phyloP scores from a whole-genome alignment of 805 yeast species.

The Candida pseudofarinosa region DNA sequence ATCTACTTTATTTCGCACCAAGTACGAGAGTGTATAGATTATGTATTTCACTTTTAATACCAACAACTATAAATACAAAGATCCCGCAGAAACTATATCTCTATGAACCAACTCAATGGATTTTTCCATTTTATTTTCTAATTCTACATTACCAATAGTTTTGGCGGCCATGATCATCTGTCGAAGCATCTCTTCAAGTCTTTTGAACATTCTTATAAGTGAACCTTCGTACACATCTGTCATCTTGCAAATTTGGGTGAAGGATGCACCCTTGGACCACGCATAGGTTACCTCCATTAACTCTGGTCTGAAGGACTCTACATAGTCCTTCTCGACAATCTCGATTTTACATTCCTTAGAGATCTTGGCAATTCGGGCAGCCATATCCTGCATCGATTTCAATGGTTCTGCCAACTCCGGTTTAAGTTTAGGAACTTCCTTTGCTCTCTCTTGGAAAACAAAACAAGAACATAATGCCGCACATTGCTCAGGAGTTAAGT shows the following conservation, averaged over 20 bases:
- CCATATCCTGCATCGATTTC: constrained; percentile 85
- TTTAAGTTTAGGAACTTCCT: constrained; percentile 78
- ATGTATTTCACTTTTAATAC: not conserved
- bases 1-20: not conserved
- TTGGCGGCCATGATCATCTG: constrained; percentile 90
- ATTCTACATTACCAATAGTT: constrained; percentile 85
- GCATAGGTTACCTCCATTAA: constrained; percentile 95
- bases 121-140: constrained; percentile 85
- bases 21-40: not conserved
- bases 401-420: constrained; percentile 93
- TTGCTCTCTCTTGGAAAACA: constrained; percentile 94
- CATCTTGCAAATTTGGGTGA: constrained; percentile 97
- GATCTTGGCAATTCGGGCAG: constrained; percentile 82
- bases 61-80: constrained; percentile 60
- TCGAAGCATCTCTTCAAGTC: constrained; percentile 88
- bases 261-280: constrained; percentile 96
- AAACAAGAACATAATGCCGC: constrained; percentile 91
- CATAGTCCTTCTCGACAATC: constrained; percentile 85
- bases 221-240: constrained; percentile 98
- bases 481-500: constrained; percentile 81
- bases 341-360: constrained; percentile 89
- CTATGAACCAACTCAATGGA: constrained; percentile 85
- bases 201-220: constrained; percentile 87
- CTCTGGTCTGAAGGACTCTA: constrained; percentile 87
- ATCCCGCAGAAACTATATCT: constrained; percentile 95